Evolutionary conservation across 1,284 basidiomycete genomes (phyloP).

Genomic region (Dichomitus squalens): DNA sequence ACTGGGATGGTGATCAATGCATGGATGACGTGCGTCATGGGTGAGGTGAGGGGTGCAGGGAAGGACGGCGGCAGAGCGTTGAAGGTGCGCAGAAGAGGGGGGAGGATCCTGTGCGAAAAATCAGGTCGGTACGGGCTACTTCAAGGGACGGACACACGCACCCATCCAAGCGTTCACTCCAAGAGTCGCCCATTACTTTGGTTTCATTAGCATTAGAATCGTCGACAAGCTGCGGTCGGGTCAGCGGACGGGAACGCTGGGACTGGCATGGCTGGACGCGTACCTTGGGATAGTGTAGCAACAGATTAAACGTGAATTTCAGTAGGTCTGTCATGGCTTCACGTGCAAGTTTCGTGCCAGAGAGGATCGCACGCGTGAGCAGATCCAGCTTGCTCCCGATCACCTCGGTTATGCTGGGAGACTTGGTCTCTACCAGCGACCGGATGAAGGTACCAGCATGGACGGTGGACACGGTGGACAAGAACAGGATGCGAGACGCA

Average conservation of each 20-base stretch:
- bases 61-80: slow-evolving; percentile 59
- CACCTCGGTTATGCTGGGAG: slow-evolving; percentile 58
- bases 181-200: slow-evolving; percentile 61
- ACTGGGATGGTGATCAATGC: slow-evolving; percentile 73
- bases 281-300: slow-evolving; percentile 69
- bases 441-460: slow-evolving; percentile 49
- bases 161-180: slow-evolving; percentile 72
- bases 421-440: slow-evolving; percentile 63
- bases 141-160: slow-evolving; percentile 33
- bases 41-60: slow-evolving; percentile 62
- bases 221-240: slow-evolving; percentile 36
- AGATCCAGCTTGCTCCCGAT: slow-evolving; percentile 59
- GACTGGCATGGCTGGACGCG: slow-evolving; percentile 1
- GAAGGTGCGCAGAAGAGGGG: slow-evolving; percentile 64
- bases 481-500: slow-evolving; percentile 74
- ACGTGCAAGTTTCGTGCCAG: slow-evolving; percentile 54
- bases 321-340: slow-evolving; percentile 78
- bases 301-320: slow-evolving; percentile 77
- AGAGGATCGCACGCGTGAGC: slow-evolving; percentile 47
- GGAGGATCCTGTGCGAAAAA: slow-evolving; percentile 47
- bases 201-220: slow-evolving; percentile 30
- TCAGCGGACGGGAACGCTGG: slow-evolving; percentile 16
- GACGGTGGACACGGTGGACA: slow-evolving; percentile 58
- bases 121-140: neutral
- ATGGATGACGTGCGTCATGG: slow-evolving; percentile 76